Evolutionary conservation across 805 yeast species (phyloP), one percentile per base, ranked within the genome.

Genomic region (Wickerhamomyces mucosus): DNA sequence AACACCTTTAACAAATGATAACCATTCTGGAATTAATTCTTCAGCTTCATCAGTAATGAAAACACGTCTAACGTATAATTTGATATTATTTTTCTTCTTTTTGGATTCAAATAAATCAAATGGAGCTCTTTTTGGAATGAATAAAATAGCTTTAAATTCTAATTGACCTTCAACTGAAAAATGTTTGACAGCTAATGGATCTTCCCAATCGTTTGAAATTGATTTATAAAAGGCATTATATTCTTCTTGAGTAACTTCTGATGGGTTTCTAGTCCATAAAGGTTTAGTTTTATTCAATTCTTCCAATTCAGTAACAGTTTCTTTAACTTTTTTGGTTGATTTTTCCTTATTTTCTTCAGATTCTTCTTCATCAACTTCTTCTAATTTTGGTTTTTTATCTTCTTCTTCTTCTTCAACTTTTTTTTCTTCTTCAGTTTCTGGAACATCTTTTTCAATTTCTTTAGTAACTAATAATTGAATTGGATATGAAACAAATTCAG

Each of bases 91-190:
- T 80, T 86, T 89, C 95, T 92, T 92, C 94, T 86, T 92, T 79
- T 92, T 92, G 43, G 88, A 73, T 74, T 92, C 98, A 59, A 92
- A 92, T 60, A 94, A 72, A 61, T 92, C 98, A 58, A 92, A 84
- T 66, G 99, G 98, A 54, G 99, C 96, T 73, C 98, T 86, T 75
- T 82, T 84, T 67, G 99, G 99, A 67, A 92, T 76, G 58, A 85
- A 92, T 55, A 92, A 72, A 58, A 92, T 92, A 44, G 98, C 97
- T 72, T 80, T 88, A 78, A 92, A 92, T 73, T 92, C 99, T 55
- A 92, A 77, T 74, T 92, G 98, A 75, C 99, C 99, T 73, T 92
- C 99, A 57, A 92, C 99, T 32, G 96, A 84, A 76, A 92, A 92
- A 71, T 92, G 99, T 77, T 92, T 92, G 50, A 92, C 97, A 48